phyloP scores from a whole-genome alignment of 495 filamentous ascomycete species.

The Lichina pygmaea region DNA sequence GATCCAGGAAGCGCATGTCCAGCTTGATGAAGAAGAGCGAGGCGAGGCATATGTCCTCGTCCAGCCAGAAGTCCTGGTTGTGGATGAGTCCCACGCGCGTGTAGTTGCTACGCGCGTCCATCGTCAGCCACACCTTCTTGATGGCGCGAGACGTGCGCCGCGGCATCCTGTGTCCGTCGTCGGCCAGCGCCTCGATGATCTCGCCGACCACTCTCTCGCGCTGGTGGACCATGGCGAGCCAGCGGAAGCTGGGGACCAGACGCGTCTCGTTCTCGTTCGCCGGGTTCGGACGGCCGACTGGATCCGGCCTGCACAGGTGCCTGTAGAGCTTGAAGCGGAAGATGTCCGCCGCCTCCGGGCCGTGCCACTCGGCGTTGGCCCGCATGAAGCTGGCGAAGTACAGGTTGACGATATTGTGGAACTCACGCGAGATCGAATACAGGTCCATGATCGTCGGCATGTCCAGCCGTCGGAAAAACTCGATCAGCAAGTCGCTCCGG shows the following conservation, averaged over 20 bases:
- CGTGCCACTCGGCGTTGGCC: constrained; percentile 14
- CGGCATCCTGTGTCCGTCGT: constrained; percentile 24
- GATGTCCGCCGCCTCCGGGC: constrained; percentile 17
- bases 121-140: constrained; percentile 37
- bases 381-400: constrained; percentile 17
- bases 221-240: constrained; percentile 23
- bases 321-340: constrained; percentile 25
- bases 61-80: constrained; percentile 19
- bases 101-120: constrained; percentile 27
- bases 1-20: constrained; percentile 28
- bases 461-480: constrained; percentile 21
- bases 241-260: constrained; percentile 20
- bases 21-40: constrained; percentile 34
- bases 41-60: constrained; percentile 24
- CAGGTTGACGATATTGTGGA: constrained; percentile 23
- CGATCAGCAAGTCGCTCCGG: constrained; percentile 20
- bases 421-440: constrained; percentile 27
- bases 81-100: constrained; percentile 21
- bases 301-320: constrained; percentile 22
- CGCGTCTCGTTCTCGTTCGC: constrained; percentile 6
- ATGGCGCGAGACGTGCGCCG: constrained; percentile 15
- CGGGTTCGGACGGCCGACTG: constrained; percentile 9
- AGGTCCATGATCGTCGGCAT: constrained; percentile 23
- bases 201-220: constrained; percentile 21
- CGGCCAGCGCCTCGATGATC: constrained; percentile 24